phyloP scores from a whole-genome alignment of 2,329 filamentous ascomycete genomes.

The Byssothecium circinans region DNA sequence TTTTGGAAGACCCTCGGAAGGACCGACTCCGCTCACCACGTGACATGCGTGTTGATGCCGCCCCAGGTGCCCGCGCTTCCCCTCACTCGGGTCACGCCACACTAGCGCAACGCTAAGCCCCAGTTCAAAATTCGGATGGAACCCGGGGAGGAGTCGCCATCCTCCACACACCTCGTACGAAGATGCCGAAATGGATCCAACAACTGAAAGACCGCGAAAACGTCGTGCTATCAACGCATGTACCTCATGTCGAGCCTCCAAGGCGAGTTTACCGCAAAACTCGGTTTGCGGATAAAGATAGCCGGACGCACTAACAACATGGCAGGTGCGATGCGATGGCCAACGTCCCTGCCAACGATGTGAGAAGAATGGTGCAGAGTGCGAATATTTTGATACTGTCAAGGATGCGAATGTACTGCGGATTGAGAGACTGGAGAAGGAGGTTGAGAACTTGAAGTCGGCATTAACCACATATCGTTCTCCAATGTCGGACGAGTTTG shows the following conservation, averaged over 20 bases:
- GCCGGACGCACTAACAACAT: not conserved
- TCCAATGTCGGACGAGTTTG: not conserved
- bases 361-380: conserved; percentile 23
- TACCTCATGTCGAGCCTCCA: conserved; percentile 31
- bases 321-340: conserved; percentile 33
- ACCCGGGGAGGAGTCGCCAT: not conserved
- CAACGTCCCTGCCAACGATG: conserved; percentile 36
- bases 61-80: too few species aligned
- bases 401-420: conserved; percentile 28
- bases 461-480: not conserved
- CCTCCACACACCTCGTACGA: conserved; percentile 12
- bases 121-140: not conserved
- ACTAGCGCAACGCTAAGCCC: not conserved
- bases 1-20: too few species aligned
- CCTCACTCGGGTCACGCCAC: not conserved
- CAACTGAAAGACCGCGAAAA: conserved; percentile 29
- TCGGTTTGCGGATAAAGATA: not conserved
- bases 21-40: too few species aligned
- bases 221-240: conserved; percentile 39
- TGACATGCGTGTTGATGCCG: too few species aligned
- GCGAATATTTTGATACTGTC: conserved; percentile 29
- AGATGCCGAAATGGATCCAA: conserved; percentile 13
- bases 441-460: conserved; percentile 4
- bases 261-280: conserved; percentile 3
- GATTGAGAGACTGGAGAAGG: conserved; percentile 31